A percentile compares a stretch with the other conserved stretches of the same genome.
These are phyloP conservation scores for Metschnikowia reukaufii DNA, from an alignment of 805 yeast genomes.

Conservation along the genomic window DNA sequence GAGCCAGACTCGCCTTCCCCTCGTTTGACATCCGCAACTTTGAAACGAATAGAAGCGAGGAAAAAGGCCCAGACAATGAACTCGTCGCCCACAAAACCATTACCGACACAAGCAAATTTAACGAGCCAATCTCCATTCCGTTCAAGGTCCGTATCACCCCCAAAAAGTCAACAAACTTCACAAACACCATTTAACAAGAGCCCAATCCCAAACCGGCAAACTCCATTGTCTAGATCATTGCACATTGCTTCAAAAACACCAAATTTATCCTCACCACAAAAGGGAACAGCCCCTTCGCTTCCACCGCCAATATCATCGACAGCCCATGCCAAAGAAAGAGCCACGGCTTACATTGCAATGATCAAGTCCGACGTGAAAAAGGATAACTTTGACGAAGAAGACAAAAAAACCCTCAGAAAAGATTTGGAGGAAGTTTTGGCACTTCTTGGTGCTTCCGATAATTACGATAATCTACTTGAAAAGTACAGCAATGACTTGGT, in stretches of 20 bases:
- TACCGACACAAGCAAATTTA: not conserved
- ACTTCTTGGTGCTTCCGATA: constrained; percentile 19
- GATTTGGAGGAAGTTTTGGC: constrained; percentile 23
- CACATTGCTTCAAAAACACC: constrained; percentile 3
- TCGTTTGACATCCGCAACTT: constrained; percentile 31
- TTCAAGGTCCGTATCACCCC: constrained; percentile 11
- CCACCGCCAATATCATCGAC: constrained; percentile 9
- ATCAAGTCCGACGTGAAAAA: constrained; percentile 17
- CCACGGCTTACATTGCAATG: constrained; percentile 14
- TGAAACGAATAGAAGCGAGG: constrained; percentile 34
- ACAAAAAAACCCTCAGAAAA: constrained; percentile 18
- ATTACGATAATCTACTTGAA: constrained; percentile 28
- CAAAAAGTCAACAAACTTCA: constrained; percentile 16
- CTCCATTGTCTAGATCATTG: constrained; percentile 5
- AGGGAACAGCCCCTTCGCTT: constrained; percentile 3
- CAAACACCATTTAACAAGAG: constrained; percentile 1
- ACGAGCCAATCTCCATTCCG: constrained; percentile 9
- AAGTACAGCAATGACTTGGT: constrained; percentile 40
- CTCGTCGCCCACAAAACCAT: not conserved
- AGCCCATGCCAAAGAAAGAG: constrained; percentile 16
- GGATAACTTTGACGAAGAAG: constrained; percentile 14
- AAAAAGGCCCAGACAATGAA: constrained; percentile 10
- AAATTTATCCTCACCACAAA: not conserved
- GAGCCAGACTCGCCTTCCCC: constrained; percentile 24
- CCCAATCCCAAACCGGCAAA: constrained; percentile 1